Conservation (phyloP, 805 yeast species). For the Myxozyma sirexii region DNA sequence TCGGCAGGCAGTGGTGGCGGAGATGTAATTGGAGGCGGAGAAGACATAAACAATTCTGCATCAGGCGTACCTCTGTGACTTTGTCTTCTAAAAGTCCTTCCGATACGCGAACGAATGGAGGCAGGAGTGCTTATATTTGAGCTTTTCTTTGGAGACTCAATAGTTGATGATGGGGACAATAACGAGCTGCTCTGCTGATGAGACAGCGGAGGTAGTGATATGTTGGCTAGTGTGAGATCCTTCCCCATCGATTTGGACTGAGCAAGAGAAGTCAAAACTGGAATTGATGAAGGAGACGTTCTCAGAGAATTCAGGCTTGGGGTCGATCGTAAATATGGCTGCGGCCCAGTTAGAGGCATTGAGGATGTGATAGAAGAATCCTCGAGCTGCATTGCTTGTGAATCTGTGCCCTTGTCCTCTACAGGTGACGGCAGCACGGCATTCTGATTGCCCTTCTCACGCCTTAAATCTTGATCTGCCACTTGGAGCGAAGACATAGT, state of each 20-base stretch:
- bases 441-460: background rate
- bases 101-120: background rate
- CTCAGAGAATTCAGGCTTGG: slow-evolving; percentile 10
- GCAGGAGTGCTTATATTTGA: background rate
- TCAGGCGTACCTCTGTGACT: background rate
- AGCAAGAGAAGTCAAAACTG: slow-evolving; percentile 4
- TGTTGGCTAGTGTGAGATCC: background rate
- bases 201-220: background rate
- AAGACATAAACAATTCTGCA: slow-evolving; percentile 1
- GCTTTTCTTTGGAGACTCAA: background rate
- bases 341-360: background rate
- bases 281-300: slow-evolving; percentile 6
- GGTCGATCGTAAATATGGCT: slow-evolving; percentile 1
- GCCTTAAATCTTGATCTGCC: background rate
- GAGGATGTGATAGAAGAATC: background rate
- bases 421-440: background rate
- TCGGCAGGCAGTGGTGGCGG: slow-evolving; percentile 1
- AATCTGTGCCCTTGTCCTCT: background rate
- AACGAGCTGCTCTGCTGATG: background rate
- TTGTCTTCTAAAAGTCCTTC: slow-evolving; percentile 13
- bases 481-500: background rate
- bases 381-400: background rate
- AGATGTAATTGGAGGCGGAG: slow-evolving; percentile 13
- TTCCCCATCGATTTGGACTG: slow-evolving; percentile 1
- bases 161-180: background rate